Conservation (phyloP, 2,329 filamentous ascomycete species). For the Stagonosporopsis vannaccii region DNA sequence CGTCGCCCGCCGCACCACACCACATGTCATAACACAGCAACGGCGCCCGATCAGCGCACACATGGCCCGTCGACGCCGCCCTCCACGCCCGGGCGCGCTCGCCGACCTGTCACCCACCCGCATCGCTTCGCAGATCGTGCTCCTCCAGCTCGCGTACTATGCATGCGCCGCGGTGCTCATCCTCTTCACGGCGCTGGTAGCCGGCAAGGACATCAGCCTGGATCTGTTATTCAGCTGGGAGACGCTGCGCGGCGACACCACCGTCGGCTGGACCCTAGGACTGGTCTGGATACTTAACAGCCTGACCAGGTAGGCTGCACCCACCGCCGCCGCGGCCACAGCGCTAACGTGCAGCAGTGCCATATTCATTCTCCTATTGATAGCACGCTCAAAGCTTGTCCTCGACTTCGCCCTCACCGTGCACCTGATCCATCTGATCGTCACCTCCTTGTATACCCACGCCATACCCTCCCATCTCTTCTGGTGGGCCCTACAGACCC, state of each 20-base stretch:
- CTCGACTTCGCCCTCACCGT: constrained; percentile 93
- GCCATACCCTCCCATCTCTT: constrained; percentile 77
- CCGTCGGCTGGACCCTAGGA: constrained; percentile 72
- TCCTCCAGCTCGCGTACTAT: constrained; percentile 72
- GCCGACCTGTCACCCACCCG: constrained; percentile 71
- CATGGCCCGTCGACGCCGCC: constrained; percentile 66
- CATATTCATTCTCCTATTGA: constrained; percentile 80
- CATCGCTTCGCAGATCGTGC: constrained; percentile 70
- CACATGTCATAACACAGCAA: constrained; percentile 24
- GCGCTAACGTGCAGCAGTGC: constrained; percentile 63
- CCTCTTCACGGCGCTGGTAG: constrained; percentile 71
- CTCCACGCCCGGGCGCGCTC: constrained; percentile 70
- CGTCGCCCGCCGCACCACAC: constrained; percentile 3
- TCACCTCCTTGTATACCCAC: constrained; percentile 80
- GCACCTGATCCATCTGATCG: constrained; percentile 80
- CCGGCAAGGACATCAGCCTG: constrained; percentile 65
- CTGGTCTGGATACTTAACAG: constrained; percentile 73
- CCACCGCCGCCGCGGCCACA: neutral
- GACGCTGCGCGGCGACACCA: constrained; percentile 70
- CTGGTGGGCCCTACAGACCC: constrained; percentile 81
- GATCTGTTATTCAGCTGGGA: constrained; percentile 70
- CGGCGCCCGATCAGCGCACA: constrained; percentile 30
- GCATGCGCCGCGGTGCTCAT: constrained; percentile 67
- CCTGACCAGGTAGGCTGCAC: constrained; percentile 64
- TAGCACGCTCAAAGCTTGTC: constrained; percentile 90